A percentile compares a stretch with the other conserved stretches of the same genome.
Evolutionary conservation across 768 basidiomycete species (phyloP).

Genomic region (Tylopilus sp.): DNA sequence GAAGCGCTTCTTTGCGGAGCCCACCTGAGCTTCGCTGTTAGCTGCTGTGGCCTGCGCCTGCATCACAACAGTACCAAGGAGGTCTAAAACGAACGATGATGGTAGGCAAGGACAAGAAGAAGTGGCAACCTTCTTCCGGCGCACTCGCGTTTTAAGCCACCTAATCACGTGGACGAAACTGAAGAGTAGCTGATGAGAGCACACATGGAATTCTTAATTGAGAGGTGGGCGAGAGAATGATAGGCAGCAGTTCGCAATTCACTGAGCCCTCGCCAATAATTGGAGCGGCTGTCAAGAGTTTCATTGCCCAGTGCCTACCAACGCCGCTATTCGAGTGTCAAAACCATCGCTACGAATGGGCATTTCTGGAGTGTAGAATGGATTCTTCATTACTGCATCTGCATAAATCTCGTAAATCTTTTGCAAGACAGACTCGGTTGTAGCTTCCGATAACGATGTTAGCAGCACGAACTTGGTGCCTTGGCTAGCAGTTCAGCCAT

Average conservation of each 20-base stretch:
- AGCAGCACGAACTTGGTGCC: slow-evolving; percentile 95
- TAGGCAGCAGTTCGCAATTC: neutral
- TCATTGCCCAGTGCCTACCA: slow-evolving; percentile 48
- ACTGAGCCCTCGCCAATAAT: neutral
- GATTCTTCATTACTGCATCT: slow-evolving; percentile 98
- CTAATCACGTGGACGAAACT: slow-evolving; percentile 20
- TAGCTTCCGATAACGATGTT: slow-evolving; percentile 73
- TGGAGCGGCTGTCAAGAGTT: neutral
- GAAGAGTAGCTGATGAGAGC: neutral
- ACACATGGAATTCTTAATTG: neutral
- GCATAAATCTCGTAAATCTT: slow-evolving; percentile 92
- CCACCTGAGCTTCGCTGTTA: slow-evolving; percentile 26
- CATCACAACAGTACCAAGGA: slow-evolving; percentile 13
- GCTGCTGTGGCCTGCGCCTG: slow-evolving; percentile 21
- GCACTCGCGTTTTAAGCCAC: slow-evolving; percentile 16
- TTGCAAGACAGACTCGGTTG: slow-evolving; percentile 67
- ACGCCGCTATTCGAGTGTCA: slow-evolving; percentile 61
- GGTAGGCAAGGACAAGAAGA: neutral
- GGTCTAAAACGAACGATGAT: neutral
- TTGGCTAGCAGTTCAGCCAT: slow-evolving; percentile 29
- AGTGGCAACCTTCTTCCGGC: neutral
- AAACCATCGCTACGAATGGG: slow-evolving; percentile 91
- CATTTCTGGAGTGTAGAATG: slow-evolving; percentile 99
- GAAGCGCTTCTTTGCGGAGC: neutral
- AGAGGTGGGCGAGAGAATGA: neutral